Evolutionary conservation across 2,329 filamentous ascomycete genomes (phyloP).

Genomic region (Phaeosphaeria sp.): DNA sequence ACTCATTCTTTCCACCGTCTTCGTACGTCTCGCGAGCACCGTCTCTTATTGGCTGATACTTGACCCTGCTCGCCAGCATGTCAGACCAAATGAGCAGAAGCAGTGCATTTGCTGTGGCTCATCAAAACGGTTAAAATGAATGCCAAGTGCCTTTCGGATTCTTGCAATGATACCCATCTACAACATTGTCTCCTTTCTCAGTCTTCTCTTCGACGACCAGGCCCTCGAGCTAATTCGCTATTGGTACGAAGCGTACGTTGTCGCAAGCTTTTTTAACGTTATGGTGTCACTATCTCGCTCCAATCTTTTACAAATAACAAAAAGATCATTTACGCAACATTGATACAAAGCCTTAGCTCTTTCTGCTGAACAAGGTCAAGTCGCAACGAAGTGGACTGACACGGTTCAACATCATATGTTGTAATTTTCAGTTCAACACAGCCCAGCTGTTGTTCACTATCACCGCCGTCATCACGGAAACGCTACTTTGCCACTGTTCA

Average conservation of each 20-base stretch:
- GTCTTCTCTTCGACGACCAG: slow-evolving; percentile 75
- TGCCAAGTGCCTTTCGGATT: slow-evolving; percentile 77
- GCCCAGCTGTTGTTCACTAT: slow-evolving; percentile 81
- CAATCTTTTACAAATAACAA: slow-evolving; percentile 79
- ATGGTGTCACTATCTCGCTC: slow-evolving; percentile 80
- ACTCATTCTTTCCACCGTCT: slow-evolving; percentile 60
- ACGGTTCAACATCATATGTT: slow-evolving; percentile 88
- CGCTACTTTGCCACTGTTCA: slow-evolving; percentile 75
- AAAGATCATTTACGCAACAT: slow-evolving; percentile 80
- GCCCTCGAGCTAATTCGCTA: slow-evolving; percentile 80
- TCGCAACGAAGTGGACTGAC: slow-evolving; percentile 82
- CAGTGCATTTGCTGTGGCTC: slow-evolving; percentile 53
- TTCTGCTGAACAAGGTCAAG: slow-evolving; percentile 72
- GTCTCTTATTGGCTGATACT: slow-evolving; percentile 63
- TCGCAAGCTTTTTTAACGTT: slow-evolving; percentile 85
- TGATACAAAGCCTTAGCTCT: slow-evolving; percentile 74
- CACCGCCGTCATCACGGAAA: slow-evolving; percentile 75
- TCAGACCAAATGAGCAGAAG: slow-evolving; percentile 65
- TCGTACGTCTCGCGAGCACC: slow-evolving; percentile 58
- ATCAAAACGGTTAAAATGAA: slow-evolving; percentile 17
- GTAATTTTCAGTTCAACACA: slow-evolving; percentile 88
- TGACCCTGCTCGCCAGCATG: slow-evolving; percentile 66
- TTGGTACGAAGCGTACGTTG: slow-evolving; percentile 89
- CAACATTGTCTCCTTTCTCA: slow-evolving; percentile 74
- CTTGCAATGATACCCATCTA: slow-evolving; percentile 89